Evolutionary conservation across 2,329 filamentous ascomycete species (phyloP).

Genomic region (Arthrobotrys megalospora): DNA sequence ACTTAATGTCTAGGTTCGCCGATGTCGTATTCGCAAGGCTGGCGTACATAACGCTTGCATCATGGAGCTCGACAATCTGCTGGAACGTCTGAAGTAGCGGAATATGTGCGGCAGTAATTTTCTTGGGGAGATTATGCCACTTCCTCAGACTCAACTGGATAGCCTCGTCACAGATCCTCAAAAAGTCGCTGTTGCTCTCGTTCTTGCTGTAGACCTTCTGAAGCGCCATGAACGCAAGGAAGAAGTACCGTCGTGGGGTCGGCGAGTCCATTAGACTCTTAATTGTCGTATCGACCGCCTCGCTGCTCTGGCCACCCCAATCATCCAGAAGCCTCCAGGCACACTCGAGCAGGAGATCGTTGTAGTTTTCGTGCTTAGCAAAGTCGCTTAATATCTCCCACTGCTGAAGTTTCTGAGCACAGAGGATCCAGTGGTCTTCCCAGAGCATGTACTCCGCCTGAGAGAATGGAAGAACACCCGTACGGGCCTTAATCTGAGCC

Average conservation of each 20-base stretch:
- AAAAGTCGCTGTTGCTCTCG: conserved; percentile 85
- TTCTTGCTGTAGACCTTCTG: conserved; percentile 93
- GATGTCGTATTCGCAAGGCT: conserved; percentile 89
- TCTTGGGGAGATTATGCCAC: conserved; percentile 97
- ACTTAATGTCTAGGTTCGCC: conserved; percentile 90
- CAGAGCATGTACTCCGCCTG: conserved; percentile 98
- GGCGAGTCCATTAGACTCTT: conserved; percentile 98
- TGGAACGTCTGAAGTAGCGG: conserved; percentile 98
- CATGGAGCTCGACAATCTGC: conserved; percentile 95
- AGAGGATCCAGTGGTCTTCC: conserved; percentile 99
- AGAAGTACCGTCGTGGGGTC: conserved; percentile 92
- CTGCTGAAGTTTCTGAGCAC: conserved; percentile 97
- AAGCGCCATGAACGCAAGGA: conserved; percentile 97
- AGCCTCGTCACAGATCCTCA: conserved; percentile 91
- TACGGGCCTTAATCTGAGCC: conserved; percentile 96
- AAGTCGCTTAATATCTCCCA: conserved; percentile 99
- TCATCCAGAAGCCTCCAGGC: conserved; percentile 96
- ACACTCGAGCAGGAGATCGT: conserved; percentile 93
- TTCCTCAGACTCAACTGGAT: conserved; percentile 97
- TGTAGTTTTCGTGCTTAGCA: conserved; percentile 98
- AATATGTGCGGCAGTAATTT: conserved; percentile 94
- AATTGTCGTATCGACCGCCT: conserved; percentile 91
- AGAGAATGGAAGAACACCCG: conserved; percentile 94
- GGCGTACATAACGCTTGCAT: conserved; percentile 95
- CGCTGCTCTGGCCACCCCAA: conserved; percentile 90